Evolutionary conservation across 2,329 filamentous ascomycete species (phyloP).

Genomic region (Lachnum nothofagi): DNA sequence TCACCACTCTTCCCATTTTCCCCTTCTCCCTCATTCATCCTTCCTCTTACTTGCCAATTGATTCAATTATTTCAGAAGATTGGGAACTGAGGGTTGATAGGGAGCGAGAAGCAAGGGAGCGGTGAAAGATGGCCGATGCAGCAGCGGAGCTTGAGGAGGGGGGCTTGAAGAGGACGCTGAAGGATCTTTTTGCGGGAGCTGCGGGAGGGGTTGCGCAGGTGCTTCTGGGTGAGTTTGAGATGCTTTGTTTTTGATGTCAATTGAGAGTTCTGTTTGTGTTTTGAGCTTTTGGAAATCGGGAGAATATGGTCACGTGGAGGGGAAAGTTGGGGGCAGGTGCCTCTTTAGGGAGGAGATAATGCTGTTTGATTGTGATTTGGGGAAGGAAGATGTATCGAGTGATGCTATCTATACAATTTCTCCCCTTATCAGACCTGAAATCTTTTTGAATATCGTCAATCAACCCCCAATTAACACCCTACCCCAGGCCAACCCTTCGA

Average conservation of each 20-base stretch:
- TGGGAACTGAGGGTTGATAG: no score
- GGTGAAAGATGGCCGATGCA: constrained; percentile 28
- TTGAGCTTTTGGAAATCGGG: background rate
- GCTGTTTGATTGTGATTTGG: background rate
- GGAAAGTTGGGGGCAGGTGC: background rate
- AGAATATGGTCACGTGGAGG: background rate
- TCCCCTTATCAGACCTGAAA: background rate
- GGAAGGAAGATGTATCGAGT: constrained; percentile 2
- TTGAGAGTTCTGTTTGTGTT: background rate
- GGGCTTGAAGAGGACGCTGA: constrained; percentile 40
- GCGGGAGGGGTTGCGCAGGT: constrained; percentile 92
- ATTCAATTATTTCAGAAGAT: no score
- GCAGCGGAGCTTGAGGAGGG: constrained; percentile 31
- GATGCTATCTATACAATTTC: background rate
- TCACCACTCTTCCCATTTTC: no score
- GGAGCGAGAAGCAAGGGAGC: constrained; percentile 4
- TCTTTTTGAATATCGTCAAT: background rate
- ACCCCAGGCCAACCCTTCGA: constrained; percentile 67
- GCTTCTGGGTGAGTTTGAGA: constrained; percentile 67
- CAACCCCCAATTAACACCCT: constrained; percentile 18
- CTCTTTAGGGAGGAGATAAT: background rate
- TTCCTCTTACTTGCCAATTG: no score
- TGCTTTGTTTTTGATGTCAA: constrained; percentile 1
- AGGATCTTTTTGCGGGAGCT: constrained; percentile 88
- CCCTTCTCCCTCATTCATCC: no score